Base-by-base conservation (phyloP, 768 basidiomycete genomes). In the Lactarius hatsudake region DNA sequence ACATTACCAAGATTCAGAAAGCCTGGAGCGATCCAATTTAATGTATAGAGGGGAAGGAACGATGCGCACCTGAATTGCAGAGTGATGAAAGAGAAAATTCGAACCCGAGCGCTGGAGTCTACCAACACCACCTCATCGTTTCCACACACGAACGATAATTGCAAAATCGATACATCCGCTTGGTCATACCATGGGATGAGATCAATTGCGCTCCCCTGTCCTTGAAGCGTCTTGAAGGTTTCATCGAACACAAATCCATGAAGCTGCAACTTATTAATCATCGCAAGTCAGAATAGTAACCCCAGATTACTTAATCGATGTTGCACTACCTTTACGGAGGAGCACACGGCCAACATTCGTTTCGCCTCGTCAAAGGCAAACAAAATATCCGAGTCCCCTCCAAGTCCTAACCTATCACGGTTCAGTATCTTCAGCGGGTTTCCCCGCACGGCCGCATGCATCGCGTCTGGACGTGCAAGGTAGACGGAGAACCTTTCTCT, bases 281-380 rank as follows among this genome's bases (percentile, higher is more conserved):
- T 20, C 15, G 42, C n/a, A 40, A 40, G 18, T 51, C 42, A 36
- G 12, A 55, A 42, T 5, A 45, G 20, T 30, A 40, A 18, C 55
- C 48, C 10, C 42, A 23, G 12, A n/a, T 32, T 26, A 53, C 26
- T 26, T 2, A 26, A n/a, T 36, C 15, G 32, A 23, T 58, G 45
- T 51, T 10, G 28, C 57, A 65, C 1, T n/a, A 80, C 84, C 76
- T 81, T 84, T 4, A 75, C 74, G 0, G 77, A 72, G 5, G 79
- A 76, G 63, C 83, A 81, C 0, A 86, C 63, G 0, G 81, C 79
- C 18, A 87, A 69, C 75, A 82, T 79, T 1, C 81, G 79, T 69
- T 80, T 83, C 10, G 75, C 72, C 68, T 87, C 85, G 59, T 87
- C 84, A 62, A 80, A 85, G 0, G 86, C 78, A 5, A 86, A 57